phyloP scores from a whole-genome alignment of 1,139 yeast genomes.

The Blastobotrys apis region DNA sequence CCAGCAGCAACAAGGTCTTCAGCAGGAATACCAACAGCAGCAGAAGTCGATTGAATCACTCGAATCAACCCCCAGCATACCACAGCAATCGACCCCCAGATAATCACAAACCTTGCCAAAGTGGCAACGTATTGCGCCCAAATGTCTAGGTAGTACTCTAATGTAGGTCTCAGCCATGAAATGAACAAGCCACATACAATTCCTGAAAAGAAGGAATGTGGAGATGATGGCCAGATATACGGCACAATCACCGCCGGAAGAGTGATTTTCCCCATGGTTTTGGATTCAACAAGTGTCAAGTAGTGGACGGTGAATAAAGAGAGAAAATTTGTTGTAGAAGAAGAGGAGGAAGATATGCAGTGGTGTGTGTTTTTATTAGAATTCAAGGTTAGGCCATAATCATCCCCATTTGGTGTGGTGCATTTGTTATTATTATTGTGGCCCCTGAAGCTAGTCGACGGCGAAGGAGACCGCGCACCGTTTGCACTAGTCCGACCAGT shows the following conservation, averaged over 20 bases:
- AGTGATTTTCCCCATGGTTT: slow-evolving; percentile 13
- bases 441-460: neutral
- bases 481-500: neutral
- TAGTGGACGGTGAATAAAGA: neutral
- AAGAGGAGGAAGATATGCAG: neutral
- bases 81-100: slow-evolving; percentile 27
- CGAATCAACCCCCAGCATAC: slow-evolving; percentile 23
- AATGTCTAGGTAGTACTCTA: slow-evolving; percentile 27
- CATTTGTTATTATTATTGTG: neutral
- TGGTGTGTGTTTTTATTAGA: neutral
- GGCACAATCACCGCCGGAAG: slow-evolving; percentile 21
- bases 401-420: slow-evolving; percentile 3
- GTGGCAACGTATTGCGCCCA: slow-evolving; percentile 24
- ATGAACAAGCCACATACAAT: slow-evolving; percentile 25
- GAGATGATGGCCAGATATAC: slow-evolving; percentile 26
- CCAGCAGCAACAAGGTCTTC: neutral
- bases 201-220: slow-evolving; percentile 29
- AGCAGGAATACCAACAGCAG: slow-evolving; percentile 10
- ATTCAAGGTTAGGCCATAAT: too few species aligned
- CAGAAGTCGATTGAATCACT: slow-evolving; percentile 18
- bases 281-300: neutral
- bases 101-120: slow-evolving; percentile 21
- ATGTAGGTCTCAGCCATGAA: slow-evolving; percentile 24
- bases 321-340: neutral
- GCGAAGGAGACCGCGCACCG: neutral